phyloP scores from a whole-genome alignment of 495 filamentous ascomycete genomes.

The Staphylotrichum longicolle region DNA sequence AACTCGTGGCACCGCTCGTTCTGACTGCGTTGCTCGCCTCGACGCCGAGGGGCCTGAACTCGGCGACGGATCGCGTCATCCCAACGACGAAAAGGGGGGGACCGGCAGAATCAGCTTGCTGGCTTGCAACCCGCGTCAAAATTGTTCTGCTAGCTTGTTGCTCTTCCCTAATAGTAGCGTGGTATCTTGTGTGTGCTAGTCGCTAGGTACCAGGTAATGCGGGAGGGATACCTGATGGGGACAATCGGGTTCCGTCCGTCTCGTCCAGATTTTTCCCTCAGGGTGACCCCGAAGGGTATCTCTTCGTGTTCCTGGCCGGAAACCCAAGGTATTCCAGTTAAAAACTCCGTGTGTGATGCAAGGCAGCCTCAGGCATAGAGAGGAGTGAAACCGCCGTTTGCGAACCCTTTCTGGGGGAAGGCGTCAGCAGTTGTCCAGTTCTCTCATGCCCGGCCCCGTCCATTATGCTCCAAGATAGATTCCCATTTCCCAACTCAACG shows the following conservation, averaged over 20 bases:
- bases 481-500: constrained; percentile 18
- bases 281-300: constrained; percentile 10
- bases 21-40: no score
- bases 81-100: neutral
- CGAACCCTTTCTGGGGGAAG: constrained; percentile 14
- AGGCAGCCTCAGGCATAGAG: constrained; percentile 10
- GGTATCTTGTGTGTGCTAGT: constrained; percentile 10
- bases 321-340: constrained; percentile 21
- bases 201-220: neutral
- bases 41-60: no score
- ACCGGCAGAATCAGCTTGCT: neutral
- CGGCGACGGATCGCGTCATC: constrained; percentile 1
- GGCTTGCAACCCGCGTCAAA: constrained; percentile 4
- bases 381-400: constrained; percentile 1
- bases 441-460: constrained; percentile 25
- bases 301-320: constrained; percentile 2
- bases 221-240: constrained; percentile 6
- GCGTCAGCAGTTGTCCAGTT: constrained; percentile 24
- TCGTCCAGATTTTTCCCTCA: constrained; percentile 7
- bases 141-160: constrained; percentile 7
- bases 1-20: no score
- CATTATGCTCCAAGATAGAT: constrained; percentile 28
- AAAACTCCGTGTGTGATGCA: constrained; percentile 24
- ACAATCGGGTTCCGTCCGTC: constrained; percentile 10
- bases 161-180: constrained; percentile 8